Evolutionary conservation across 495 filamentous ascomycete genomes (phyloP).

Genomic region (Rhypophila decipiens): DNA sequence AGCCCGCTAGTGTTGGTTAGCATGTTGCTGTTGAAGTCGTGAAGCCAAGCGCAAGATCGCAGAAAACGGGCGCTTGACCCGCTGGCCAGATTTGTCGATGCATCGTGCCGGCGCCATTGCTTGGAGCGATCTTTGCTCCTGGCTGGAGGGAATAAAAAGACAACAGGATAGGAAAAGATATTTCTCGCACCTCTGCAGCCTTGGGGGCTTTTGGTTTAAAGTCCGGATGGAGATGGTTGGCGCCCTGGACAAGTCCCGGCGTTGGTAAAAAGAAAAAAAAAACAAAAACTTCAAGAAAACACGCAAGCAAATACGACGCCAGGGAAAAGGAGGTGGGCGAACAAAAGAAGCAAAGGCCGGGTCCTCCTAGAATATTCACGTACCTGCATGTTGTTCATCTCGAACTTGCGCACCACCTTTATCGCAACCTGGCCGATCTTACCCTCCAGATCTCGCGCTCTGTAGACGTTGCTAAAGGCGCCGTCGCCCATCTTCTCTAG

Average conservation of each 20-base stretch:
- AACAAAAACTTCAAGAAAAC: slow-evolving; percentile 17
- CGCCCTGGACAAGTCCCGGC: slow-evolving; percentile 50
- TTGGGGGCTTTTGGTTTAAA: slow-evolving; percentile 84
- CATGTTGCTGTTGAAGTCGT: too few species aligned
- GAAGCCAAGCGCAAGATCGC: too few species aligned
- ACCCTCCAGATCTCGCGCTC: slow-evolving; percentile 66
- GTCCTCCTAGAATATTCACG: slow-evolving; percentile 35
- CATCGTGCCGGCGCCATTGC: not conserved
- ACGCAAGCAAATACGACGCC: slow-evolving; percentile 9
- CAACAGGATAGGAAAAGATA: too few species aligned
- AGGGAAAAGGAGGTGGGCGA: slow-evolving; percentile 26
- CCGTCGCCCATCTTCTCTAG: slow-evolving; percentile 99
- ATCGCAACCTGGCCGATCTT: slow-evolving; percentile 81
- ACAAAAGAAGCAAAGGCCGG: slow-evolving; percentile 13
- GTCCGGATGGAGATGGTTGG: slow-evolving; percentile 84
- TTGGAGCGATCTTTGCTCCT: too few species aligned
- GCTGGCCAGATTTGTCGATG: slow-evolving; percentile 1
- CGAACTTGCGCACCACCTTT: slow-evolving; percentile 97
- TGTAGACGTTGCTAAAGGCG: slow-evolving; percentile 97
- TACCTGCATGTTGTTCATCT: slow-evolving; percentile 98
- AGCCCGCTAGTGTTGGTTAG: slow-evolving; percentile 58
- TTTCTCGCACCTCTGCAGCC: slow-evolving; percentile 89
- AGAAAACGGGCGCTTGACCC: slow-evolving; percentile 17
- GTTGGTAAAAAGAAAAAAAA: slow-evolving; percentile 37
- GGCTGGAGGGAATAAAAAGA: slow-evolving; percentile 22